Conservation (phyloP, 2,329 filamentous ascomycete genomes). For the Verticillium dahliae region DNA sequence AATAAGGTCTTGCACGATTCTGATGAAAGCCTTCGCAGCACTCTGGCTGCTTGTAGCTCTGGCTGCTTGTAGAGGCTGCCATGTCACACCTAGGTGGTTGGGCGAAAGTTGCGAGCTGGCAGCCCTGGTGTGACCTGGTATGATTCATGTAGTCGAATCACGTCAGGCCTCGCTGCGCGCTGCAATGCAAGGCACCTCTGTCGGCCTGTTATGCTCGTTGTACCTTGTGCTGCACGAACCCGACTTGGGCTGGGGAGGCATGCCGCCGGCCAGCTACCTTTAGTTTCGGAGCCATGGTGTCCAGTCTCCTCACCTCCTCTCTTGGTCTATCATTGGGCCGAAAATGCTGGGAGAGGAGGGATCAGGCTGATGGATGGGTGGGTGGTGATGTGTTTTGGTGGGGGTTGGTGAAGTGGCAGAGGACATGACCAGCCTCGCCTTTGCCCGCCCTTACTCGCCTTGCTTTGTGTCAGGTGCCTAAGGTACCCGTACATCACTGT, state of each 20-base stretch:
- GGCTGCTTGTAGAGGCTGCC: background rate
- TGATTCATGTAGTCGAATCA: background rate
- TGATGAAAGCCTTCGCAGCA: background rate
- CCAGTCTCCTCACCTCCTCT: background rate
- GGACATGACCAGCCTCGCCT: background rate
- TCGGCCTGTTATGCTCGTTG: background rate
- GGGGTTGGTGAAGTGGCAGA: background rate
- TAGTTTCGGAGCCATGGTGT: background rate
- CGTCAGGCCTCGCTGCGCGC: background rate
- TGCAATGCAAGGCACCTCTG: background rate
- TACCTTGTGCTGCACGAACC: background rate
- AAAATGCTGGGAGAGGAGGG: background rate
- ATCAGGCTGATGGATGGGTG: background rate
- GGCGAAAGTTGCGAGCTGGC: background rate
- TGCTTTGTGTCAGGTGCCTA: no score
- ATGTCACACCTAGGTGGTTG: background rate
- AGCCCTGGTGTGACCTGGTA: background rate
- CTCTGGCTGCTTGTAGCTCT: background rate
- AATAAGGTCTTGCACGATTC: background rate
- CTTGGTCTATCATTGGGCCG: background rate
- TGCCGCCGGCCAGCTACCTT: background rate
- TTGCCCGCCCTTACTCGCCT: background rate
- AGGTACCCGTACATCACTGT: no score
- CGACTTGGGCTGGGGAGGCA: background rate
- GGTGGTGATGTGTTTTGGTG: background rate